Evolutionary conservation across 805 yeast species (phyloP).

Genomic region (Crinitomyces ghanaensis): DNA sequence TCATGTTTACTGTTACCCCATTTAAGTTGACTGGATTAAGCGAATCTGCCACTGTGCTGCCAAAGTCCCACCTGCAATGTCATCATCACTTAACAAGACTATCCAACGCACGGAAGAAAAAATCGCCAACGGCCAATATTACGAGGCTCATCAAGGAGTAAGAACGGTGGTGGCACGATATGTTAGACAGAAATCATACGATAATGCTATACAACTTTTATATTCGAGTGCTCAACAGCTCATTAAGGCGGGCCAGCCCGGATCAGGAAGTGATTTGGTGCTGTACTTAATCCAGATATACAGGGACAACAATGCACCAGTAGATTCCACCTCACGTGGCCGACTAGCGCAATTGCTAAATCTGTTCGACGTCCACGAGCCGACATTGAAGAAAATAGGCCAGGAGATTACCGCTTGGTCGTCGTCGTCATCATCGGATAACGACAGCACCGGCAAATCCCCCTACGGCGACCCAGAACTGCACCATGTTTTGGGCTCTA

Average conservation of each 20-base stretch:
- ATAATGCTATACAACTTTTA: conserved; percentile 62
- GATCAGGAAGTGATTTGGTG: conserved; percentile 71
- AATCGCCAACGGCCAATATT: conserved; percentile 63
- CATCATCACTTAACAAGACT: too few species aligned
- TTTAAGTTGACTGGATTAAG: too few species aligned
- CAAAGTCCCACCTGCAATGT: too few species aligned
- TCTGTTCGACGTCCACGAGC: conserved; percentile 39
- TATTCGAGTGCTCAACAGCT: conserved; percentile 61
- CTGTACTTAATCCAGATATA: conserved; percentile 63
- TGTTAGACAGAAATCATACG: conserved; percentile 53
- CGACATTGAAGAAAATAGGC: conserved; percentile 54
- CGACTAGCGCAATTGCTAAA: conserved; percentile 34
- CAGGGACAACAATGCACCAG: conserved; percentile 36
- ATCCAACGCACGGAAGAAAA: conserved; percentile 29
- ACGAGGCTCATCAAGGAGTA: conserved; percentile 93
- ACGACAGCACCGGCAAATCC: neutral
- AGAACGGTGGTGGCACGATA: conserved; percentile 83
- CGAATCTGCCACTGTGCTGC: too few species aligned
- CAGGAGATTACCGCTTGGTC: conserved; percentile 37
- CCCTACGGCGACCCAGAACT: conserved; percentile 59
- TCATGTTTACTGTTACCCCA: too few species aligned
- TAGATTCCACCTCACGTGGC: conserved; percentile 35
- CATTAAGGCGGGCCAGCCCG: conserved; percentile 58
- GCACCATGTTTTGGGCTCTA: conserved; percentile 61
- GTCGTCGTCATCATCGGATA: neutral